These are phyloP conservation scores for Aspergillus nidulans DNA, from an alignment of 495 filamentous ascomycete genomes.

Conservation along the genomic window DNA sequence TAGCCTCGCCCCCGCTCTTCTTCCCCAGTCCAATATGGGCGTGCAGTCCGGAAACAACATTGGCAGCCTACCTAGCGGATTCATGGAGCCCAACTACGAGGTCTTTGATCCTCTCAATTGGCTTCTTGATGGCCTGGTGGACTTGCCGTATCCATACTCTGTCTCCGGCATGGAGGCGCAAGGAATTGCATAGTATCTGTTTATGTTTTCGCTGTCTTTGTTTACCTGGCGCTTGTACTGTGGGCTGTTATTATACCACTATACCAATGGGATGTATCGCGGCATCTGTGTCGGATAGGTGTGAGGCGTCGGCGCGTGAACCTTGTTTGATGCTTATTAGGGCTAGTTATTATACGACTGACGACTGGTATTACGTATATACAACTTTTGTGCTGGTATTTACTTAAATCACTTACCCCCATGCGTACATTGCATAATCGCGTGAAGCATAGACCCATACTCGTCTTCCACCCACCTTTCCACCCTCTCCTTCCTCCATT, in stretches of 20 bases:
- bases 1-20: constrained; percentile 42
- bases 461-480: constrained; percentile 46
- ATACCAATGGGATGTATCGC: constrained; percentile 14
- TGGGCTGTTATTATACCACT: constrained; percentile 13
- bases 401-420: constrained; percentile 11
- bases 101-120: constrained; percentile 88
- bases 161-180: constrained; percentile 39
- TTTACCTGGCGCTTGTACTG: not conserved
- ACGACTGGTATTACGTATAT: constrained; percentile 1
- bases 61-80: constrained; percentile 46
- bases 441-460: constrained; percentile 47
- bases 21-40: constrained; percentile 32
- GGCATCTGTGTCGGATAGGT: not conserved
- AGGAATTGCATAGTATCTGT: constrained; percentile 27
- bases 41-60: constrained; percentile 32
- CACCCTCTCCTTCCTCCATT: constrained; percentile 28
- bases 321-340: not conserved
- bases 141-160: constrained; percentile 63
- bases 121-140: constrained; percentile 80
- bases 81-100: constrained; percentile 67
- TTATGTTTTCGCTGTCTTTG: not conserved
- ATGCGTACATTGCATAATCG: constrained; percentile 41
- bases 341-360: constrained; percentile 1
- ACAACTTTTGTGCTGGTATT: not conserved
- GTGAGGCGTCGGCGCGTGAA: constrained; percentile 7